Conservation (phyloP, 2,329 filamentous ascomycete genomes). For the Penicillium sp. region DNA sequence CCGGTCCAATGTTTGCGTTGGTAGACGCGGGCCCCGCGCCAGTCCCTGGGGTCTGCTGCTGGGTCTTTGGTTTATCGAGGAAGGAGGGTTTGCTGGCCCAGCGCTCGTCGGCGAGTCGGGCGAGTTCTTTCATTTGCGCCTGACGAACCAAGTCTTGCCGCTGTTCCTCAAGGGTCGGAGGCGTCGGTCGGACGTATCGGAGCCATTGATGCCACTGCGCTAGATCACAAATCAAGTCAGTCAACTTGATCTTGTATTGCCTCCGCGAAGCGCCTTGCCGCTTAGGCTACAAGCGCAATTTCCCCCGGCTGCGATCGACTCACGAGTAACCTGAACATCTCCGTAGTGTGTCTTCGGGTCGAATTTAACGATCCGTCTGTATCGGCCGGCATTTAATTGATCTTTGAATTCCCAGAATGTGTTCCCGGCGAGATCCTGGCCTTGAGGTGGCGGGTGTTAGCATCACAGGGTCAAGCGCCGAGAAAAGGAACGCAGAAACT, state of each 20-base stretch:
- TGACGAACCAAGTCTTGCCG: constrained; percentile 58
- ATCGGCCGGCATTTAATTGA: constrained; percentile 52
- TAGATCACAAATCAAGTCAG: constrained; percentile 32
- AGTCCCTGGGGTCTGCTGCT: constrained; percentile 34
- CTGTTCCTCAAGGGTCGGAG: constrained; percentile 61
- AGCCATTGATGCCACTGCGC: constrained; percentile 71
- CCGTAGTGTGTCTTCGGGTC: constrained; percentile 53
- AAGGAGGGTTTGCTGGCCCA: constrained; percentile 62
- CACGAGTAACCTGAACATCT: constrained; percentile 62
- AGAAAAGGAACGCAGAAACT: constrained; percentile 7
- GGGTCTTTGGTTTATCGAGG: constrained; percentile 56
- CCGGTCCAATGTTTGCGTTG: neutral
- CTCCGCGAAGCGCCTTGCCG: neutral
- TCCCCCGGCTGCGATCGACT: constrained; percentile 16
- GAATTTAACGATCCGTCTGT: constrained; percentile 61
- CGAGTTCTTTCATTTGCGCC: constrained; percentile 59
- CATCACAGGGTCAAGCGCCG: neutral
- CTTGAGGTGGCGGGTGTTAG: constrained; percentile 36
- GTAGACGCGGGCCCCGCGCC: neutral
- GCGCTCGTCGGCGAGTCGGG: constrained; percentile 59
- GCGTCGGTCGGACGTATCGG: constrained; percentile 57
- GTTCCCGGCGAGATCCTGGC: constrained; percentile 62
- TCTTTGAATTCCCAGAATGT: constrained; percentile 69
- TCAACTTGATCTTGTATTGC: neutral
- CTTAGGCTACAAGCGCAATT: neutral